Evolutionary conservation across 805 yeast genomes (phyloP).

Genomic region (Barnettozyma sp.): DNA sequence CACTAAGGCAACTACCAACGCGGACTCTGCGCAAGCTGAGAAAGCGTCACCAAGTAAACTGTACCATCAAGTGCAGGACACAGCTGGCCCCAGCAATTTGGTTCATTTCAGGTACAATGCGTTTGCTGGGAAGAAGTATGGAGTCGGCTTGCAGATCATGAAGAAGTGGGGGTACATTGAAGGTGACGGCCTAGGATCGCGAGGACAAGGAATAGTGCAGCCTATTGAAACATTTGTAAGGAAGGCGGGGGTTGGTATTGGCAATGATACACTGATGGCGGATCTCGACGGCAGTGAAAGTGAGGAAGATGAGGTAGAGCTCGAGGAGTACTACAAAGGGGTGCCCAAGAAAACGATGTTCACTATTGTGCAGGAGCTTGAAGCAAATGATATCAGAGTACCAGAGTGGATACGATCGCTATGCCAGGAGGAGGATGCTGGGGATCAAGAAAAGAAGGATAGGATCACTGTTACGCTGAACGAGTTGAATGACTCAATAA

Average conservation of each 20-base stretch:
- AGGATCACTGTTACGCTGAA: constrained; percentile 13
- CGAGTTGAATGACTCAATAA: constrained; percentile 12
- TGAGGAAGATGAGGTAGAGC: constrained; percentile 15
- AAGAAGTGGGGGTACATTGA: constrained; percentile 80
- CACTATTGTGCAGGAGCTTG: constrained; percentile 21
- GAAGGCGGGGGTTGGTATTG: constrained; percentile 61
- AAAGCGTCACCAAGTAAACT: constrained; percentile 9
- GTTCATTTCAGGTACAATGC: constrained; percentile 9
- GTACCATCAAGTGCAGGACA: constrained; percentile 19
- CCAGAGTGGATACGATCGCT: constrained; percentile 19
- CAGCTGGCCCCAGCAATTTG: constrained; percentile 1
- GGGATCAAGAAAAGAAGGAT: too few relatives aligned
- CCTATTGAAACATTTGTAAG: constrained; percentile 70
- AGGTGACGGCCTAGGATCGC: constrained; percentile 80
- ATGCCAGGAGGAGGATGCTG: constrained; percentile 16
- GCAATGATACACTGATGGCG: constrained; percentile 41
- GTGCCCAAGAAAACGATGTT: constrained; percentile 23
- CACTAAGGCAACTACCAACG: neutral
- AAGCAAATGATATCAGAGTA: constrained; percentile 15
- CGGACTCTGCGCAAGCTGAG: constrained; percentile 11
- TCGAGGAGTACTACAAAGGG: constrained; percentile 22
- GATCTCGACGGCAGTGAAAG: neutral
- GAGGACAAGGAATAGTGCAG: constrained; percentile 64
- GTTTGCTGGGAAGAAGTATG: constrained; percentile 41
- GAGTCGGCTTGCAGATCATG: constrained; percentile 77